Evolutionary conservation across 768 basidiomycete species (phyloP), one percentile per base, ranked within the genome.

Genomic region (Panaeolus papilionaceus): DNA sequence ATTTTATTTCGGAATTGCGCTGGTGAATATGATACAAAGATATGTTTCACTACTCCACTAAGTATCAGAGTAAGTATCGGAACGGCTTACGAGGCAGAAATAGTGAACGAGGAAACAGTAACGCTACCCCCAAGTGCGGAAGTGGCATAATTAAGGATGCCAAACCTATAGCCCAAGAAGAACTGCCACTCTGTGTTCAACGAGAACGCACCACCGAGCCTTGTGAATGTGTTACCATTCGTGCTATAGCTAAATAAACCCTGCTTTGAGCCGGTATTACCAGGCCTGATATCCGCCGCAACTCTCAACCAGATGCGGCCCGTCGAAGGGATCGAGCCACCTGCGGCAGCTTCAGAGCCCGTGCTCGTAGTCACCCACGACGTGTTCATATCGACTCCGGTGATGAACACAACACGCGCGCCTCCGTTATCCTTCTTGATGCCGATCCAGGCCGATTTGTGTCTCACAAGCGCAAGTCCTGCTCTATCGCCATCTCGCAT

Each of bases 91-190:
- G 54, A 33, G 33, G 54, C 54, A 37, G 54, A 12, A 58, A 58
- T 58, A 4, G 54, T 58, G 33, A 58, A 58, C 12, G 54, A 58
- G 0, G 26, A 33, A 7, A 58, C 54, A 16, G 54, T 58, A 33
- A 58, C 54, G 14, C 54, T 58, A 58, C 54, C 54, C 4, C 54
- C 54, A 23, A 37, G 54, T 12, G 54, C 26, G 16, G 26, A 28
- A n/a, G 54, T 58, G 14, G 54, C 54, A 33, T 58, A 58, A 16
- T 58, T 58, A 16, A 58, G 33, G 18, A 58, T 58, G 33, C 28
- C 54, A 18, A 58, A 58, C 54, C 54, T 58, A 28, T 58, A 58
- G 3, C 54, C 28, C 54, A 58, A 58, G 54, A 58, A 58, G 54
- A 58, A 58, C 14, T 58, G 54, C 54, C 54, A 58, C 16, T 58